Base-by-base conservation (phyloP, 441 rosid genomes). In the Kokia cookei region DNA sequence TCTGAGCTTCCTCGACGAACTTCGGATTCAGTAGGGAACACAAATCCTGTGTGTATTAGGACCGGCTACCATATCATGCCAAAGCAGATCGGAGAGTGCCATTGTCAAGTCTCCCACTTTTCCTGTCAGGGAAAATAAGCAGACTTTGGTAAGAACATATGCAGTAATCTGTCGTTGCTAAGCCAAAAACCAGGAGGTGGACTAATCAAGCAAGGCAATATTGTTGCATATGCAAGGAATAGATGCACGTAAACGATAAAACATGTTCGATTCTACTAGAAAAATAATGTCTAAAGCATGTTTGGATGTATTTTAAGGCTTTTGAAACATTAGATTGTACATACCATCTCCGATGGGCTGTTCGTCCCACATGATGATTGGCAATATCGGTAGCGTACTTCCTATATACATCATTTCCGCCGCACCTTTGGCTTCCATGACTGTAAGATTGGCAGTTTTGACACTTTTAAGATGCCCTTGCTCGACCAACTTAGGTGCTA, bases 61-160 rank as follows among this genome's bases (percentile, higher is more conserved):
- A 35, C 91, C 90, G 10, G 86, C 89, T 35, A 82, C 87, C 92
- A 90, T 90, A 69, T 90, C 95, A 29, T 84, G 82, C 95, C 95
- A 90, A 17, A 90, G 79, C 76, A 88, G 78, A 83, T 87, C 83
- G 5, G 91, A 90, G 11, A 90, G 87, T 32, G 91, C 89, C 87
- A 86, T 84, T 19, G 95, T 88, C 82, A 90, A 54, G 75, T 86
- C 89, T 68, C 91, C 91, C 48, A 88, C 95, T 58, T 86, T 79
- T 53, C 91, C 95, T 90, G 84, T 74, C 35, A 61, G n/a, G 43
- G 32, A n/a, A 67, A 11, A 65, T 7, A 53, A 17, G 2, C 4
- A 10, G 48, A 22, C 26, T 53, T 40, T 53, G 2, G 71, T 55
- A 14, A 65, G 71, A 74, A 51, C 24, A 48, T 22, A 32, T 13